phyloP scores from a whole-genome alignment of 768 basidiomycete genomes.

The Obba rivulosa region DNA sequence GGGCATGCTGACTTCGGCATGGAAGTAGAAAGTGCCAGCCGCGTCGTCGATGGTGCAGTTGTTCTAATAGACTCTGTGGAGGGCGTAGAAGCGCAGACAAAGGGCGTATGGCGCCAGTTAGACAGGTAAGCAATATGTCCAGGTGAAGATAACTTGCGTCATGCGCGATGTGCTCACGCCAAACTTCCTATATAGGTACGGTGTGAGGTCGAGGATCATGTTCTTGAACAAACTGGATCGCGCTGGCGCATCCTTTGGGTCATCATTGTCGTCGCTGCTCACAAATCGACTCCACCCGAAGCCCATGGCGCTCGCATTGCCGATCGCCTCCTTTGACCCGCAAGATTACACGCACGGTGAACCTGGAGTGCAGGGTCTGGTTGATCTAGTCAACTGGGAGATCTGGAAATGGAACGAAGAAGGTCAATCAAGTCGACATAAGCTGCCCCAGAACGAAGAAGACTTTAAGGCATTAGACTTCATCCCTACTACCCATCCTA shows the following conservation, averaged over 20 bases:
- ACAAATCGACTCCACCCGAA: slow-evolving; percentile 71
- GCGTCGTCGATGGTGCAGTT: slow-evolving; percentile 85
- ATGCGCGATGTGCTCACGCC: background rate
- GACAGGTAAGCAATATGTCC: slow-evolving; percentile 56
- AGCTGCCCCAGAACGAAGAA: slow-evolving; percentile 48
- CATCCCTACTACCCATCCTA: slow-evolving; percentile 58
- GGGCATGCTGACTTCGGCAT: slow-evolving; percentile 96
- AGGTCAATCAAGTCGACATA: slow-evolving; percentile 34
- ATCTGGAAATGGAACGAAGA: slow-evolving; percentile 68
- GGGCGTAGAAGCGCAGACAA: slow-evolving; percentile 87
- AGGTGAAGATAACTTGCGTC: slow-evolving; percentile 25
- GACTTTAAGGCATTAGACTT: slow-evolving; percentile 34
- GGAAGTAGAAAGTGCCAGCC: slow-evolving; percentile 92
- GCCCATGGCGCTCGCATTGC: slow-evolving; percentile 65
- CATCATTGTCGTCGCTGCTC: slow-evolving; percentile 68
- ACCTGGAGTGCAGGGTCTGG: slow-evolving; percentile 79
- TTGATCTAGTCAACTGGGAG: slow-evolving; percentile 82
- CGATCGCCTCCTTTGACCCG: slow-evolving; percentile 71
- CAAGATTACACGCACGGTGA: slow-evolving; percentile 65
- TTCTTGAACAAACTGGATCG: slow-evolving; percentile 89
- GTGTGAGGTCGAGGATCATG: slow-evolving; percentile 71
- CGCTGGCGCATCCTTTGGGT: slow-evolving; percentile 73
- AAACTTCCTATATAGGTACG: slow-evolving; percentile 47
- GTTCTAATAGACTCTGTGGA: slow-evolving; percentile 88
- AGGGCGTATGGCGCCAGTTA: slow-evolving; percentile 83